Evolutionary conservation across 305 asterid species (phyloP), one percentile per base, ranked within the genome.

Genomic region (Caryopteris hybrid): DNA sequence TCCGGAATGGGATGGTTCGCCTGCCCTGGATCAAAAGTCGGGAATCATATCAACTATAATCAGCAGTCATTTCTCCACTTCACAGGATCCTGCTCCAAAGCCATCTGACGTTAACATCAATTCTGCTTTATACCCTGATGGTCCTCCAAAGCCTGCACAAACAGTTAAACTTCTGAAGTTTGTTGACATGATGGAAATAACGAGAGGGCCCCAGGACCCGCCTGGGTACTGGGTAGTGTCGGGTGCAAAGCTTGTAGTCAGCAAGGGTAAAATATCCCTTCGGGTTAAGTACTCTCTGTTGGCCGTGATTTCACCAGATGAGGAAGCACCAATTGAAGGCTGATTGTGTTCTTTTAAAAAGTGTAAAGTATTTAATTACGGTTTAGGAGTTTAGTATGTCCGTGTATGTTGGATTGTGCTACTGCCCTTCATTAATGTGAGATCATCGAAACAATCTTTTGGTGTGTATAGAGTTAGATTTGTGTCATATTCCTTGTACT

Each of bases 211-310:
- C 10, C 91, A 85, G 80, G 88, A 90, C 72, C 39, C 81, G 1
- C 96, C 95, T 0, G 96, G 96, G 7, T 86, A 87, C 70, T 90
- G 96, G 96, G 85, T 86, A 0, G 95, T 87, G 29, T 84, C 93
- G n/a, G 96, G 91, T 64, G 96, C 91, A 20, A 78, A 91, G 80
- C 89, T 90, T 59, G 76, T 83, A 1, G 88, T 85, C 16, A 95
- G 87, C 13, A 72, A 71, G 45, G 91, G 93, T 50, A 85, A 81
- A 72, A 84, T 90, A 66, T 85, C 85, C 2, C 81, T 90, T 22
- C 87, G 91, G 9, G 96, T 84, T 8, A 90, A 90, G 75, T 90
- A 81, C 72, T 81, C 96, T 63, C 74, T 90, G 41, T 63, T 90
- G 14, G 86, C 96, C 0, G 85, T 67, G 34, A 46, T 81, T 69